Base-by-base conservation (phyloP, 148 eudicot species). In the Cornus suecica region DNA sequence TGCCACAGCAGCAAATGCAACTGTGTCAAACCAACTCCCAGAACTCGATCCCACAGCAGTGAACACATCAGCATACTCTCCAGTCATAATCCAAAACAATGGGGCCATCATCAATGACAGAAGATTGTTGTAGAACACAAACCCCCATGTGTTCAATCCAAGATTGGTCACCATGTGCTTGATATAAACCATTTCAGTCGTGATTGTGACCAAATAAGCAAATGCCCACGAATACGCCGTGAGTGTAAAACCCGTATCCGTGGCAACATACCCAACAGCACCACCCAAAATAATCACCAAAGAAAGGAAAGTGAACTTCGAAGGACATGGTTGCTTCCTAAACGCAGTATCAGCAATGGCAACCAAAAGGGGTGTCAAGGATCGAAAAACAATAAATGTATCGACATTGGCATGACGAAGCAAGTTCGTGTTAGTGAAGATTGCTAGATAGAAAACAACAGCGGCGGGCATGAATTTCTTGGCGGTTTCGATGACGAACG, bases 161-260 rank as follows among this genome's bases (percentile, higher is more conserved):
- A 95, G 91, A 83, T 89, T 92, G 66, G 93, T 95, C 70, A 95
- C 99, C 92, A 95, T 95, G 81, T 95, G 99, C 86, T 95, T 95
- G 42, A 95, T 95, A 72, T 95, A 95, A 66, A 95, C 99, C 99
- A 95, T 95, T 81, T 95, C 99, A 45, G 94, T 91, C 10, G 97
- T 92, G 9, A 95, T 92, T 1, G 94, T 94, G 54, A 92, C 83
- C 80, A 92, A 83, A 84, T 94, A 94, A 8, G 94, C 97, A 71
- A 92, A 84, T 0, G 99, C 97, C 97, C 97, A 92, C 3, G 97
- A 89, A 77, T 95, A 95, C 0, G 97, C 99, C 11, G 97, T 95
- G 78, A 95, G 77, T 0, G 90, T 87, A 81, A 95, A 95, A 1
- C 88, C 97, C 34, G 90, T 82, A 87, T 95, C 99, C 1, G 96